phyloP scores from a whole-genome alignment of 148 eudicot genomes.

The Rhododendron ferrugineum region DNA sequence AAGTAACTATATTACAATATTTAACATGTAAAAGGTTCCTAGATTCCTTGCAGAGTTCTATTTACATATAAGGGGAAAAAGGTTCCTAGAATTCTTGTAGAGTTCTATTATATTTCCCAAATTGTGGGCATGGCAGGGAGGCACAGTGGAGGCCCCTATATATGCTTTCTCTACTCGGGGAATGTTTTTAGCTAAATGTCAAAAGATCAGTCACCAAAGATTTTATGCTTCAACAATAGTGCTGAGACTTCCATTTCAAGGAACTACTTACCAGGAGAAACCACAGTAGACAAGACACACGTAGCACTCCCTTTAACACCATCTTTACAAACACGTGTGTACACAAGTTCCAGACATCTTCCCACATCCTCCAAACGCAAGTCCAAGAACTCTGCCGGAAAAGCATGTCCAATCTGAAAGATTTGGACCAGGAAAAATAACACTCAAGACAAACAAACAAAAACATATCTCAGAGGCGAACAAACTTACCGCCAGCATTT shows the following conservation, averaged over 20 bases:
- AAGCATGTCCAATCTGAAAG: slow-evolving; percentile 8
- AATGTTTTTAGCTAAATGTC: neutral
- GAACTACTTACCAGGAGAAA: slow-evolving; percentile 66
- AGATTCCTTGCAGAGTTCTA: neutral
- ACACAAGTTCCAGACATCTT: slow-evolving; percentile 52
- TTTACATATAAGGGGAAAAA: neutral
- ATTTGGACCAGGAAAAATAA: neutral
- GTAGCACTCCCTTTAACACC: slow-evolving; percentile 51
- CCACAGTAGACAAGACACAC: slow-evolving; percentile 45
- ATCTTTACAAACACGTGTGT: slow-evolving; percentile 83
- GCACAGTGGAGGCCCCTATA: neutral
- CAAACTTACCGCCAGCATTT: slow-evolving; percentile 48
- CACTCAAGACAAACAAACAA: neutral
- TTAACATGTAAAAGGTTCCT: neutral
- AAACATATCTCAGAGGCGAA: neutral
- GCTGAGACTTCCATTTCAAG: neutral
- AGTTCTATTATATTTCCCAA: neutral
- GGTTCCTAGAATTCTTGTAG: neutral
- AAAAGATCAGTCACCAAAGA: neutral
- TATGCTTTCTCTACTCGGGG: neutral
- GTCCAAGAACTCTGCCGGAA: slow-evolving; percentile 57
- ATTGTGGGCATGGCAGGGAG: neutral
- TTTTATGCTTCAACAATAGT: neutral
- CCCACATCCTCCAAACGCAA: slow-evolving; percentile 75
- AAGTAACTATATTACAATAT: neutral